Base-by-base conservation (phyloP, 495 filamentous ascomycete species). In the Amphirosellinia nigrospora region DNA sequence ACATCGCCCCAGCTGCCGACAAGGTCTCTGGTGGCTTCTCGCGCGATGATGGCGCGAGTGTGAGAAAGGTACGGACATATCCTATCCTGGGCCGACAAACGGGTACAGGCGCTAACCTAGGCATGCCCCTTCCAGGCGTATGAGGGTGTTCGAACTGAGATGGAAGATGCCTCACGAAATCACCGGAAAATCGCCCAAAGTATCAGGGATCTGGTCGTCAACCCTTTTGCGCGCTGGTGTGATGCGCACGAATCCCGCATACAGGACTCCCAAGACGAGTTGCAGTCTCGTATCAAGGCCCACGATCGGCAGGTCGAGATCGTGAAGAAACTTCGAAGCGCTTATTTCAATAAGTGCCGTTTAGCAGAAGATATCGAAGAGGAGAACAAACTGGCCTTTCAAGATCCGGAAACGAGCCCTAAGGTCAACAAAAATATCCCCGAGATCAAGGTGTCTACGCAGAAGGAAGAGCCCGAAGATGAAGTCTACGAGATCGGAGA, bases 341-440 rank as follows among this genome's bases (percentile, higher is more conserved):
- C 91, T 71, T 99, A 99, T 81, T 99, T 97, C 87, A 98, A 97
- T 84, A 98, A 98, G 81, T 99, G 96, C 75, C 92, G 96, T 55
- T 87, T 97, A 52, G 90, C 98, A 8, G 96, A 99, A 79, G 96
- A 99, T 76, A 80, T 98, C 64, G 96, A 98, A 74, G 96, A 99
- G 80, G 96, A 99, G 86, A 97, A 97, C 77, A 98, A 98, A 81
- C 88, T 99, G 15, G 94, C 93, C 38, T 98, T 98, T 78, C 93
- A 98, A 76, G 93, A 93, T 70, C 93, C 94, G 2, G 81, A 84
- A 68, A 77, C 69, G 36, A 86, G 84, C 74, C 84, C 86, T 16
- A 84, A 86, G 67, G 73, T 80, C 72, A 73, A 72, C 65, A 71
- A 81, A 73, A 77, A 82, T 66, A 83, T 85, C 70, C 86, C 86